These are phyloP conservation scores for Didymella pinodella DNA, from an alignment of 2,329 filamentous ascomycete species.

Conservation along the genomic window DNA sequence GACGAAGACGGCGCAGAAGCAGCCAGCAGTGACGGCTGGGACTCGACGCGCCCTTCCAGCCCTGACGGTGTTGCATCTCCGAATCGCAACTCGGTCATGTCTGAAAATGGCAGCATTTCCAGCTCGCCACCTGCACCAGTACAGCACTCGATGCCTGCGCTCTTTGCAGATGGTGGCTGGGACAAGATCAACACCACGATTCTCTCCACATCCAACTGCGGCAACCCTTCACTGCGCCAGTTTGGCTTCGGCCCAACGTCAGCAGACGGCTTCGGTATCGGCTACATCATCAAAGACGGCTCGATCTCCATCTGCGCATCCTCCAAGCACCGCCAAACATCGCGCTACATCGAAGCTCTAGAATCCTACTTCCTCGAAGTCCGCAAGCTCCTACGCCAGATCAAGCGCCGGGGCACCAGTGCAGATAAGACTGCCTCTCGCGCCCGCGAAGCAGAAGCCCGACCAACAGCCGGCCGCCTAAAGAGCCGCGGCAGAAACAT, in stretches of 20 bases:
- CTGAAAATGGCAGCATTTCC: conserved; percentile 57
- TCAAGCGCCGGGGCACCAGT: conserved; percentile 63
- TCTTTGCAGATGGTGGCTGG: conserved; percentile 91
- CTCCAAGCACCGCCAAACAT: conserved; percentile 93
- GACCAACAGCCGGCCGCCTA: conserved; percentile 57
- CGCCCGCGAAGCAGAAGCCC: conserved; percentile 68
- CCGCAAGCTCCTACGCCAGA: conserved; percentile 79
- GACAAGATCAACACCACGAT: conserved; percentile 95
- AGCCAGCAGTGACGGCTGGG: conserved; percentile 63
- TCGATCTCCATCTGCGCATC: conserved; percentile 89
- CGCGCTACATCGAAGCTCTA: conserved; percentile 85
- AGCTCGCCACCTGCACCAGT: conserved; percentile 61
- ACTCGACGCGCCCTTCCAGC: conserved; percentile 57
- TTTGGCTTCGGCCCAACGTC: conserved; percentile 97
- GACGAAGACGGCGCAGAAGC: conserved; percentile 71
- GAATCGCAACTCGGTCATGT: conserved; percentile 60
- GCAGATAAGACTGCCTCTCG: conserved; percentile 63
- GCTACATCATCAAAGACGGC: conserved; percentile 98
- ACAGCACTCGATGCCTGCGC: conserved; percentile 68
- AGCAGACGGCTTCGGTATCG: conserved; percentile 93
- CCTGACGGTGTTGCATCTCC: conserved; percentile 65
- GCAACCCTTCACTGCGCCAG: conserved; percentile 91
- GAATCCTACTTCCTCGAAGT: conserved; percentile 93
- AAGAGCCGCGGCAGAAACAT: conserved; percentile 80
- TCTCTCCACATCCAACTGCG: conserved; percentile 97